Evolutionary conservation across 2,329 filamentous ascomycete genomes (phyloP), one percentile per base, ranked within the genome.

Genomic region (Kalmusia sp.): DNA sequence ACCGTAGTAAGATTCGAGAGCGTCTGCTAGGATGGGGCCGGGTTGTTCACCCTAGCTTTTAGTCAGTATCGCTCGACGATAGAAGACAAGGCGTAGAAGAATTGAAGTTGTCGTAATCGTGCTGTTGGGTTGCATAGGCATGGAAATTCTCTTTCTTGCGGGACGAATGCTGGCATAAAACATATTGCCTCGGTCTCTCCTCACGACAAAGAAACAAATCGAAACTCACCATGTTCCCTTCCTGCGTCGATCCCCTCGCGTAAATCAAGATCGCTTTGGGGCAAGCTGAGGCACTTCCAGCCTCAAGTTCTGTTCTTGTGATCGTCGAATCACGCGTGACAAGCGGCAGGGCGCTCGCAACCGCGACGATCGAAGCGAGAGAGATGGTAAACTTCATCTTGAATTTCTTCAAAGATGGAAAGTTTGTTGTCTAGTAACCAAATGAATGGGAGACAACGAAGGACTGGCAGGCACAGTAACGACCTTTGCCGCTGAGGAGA

Each of bases 181-280:
- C n/a, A n/a, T n/a, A n/a, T n/a, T n/a, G n/a, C n/a, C n/a, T n/a
- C n/a, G n/a, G n/a, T n/a, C n/a, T n/a, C n/a, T n/a, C n/a, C 35
- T 4, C 19, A 24, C 9, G 5, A 22, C n/a, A 1, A 22, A 2
- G 19, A 12, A 49, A 19, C 19, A 2, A 22, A 14, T 4, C 6
- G 25, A 14, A 9, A 47, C 56, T 15, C 61, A 68, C 66, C 66
- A 71, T 63, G 24, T 70, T 71, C 2, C 67, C 68, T 7, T 28
- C 14, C 27, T 70, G 66, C 2, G 54, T 62, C 34, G 58, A 62
- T 6, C 60, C 67, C 6, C 68, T 58, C 8, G 66, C 67, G 24
- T 64, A 71, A 41, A 69, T 68, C 50, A 69, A 58, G 37, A 70
- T 70, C 1, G 54, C 62, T 21, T 61, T 61, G 8, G 67, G 67